phyloP scores from a whole-genome alignment of 352 stramenopile species.

The Globisporangium perplexum region DNA sequence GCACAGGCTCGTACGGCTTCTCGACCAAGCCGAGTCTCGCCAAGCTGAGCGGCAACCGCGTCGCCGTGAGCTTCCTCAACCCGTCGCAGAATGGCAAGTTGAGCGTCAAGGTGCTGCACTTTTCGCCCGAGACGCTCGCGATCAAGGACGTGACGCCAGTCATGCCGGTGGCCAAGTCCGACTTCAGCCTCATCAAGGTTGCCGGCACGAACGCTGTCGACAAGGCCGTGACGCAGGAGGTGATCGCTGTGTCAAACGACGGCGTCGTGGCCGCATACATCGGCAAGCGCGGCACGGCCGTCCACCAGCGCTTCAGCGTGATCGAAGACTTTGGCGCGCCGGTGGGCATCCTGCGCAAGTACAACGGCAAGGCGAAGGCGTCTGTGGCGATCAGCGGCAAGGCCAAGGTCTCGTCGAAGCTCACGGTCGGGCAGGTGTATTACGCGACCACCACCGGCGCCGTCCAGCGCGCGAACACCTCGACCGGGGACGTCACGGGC shows the following conservation, averaged over 20 bases:
- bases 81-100: conserved; percentile 32
- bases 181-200: conserved; percentile 27
- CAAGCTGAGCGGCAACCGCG: conserved; percentile 37
- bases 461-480: conserved; percentile 17
- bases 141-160: conserved; percentile 49
- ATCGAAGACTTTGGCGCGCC: conserved; percentile 40
- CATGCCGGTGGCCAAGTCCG: conserved; percentile 24
- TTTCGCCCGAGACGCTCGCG: conserved; percentile 30
- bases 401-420: conserved; percentile 21
- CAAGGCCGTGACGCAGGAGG: conserved; percentile 29
- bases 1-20: conserved; percentile 23
- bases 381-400: conserved; percentile 30
- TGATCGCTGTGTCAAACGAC: conserved; percentile 39
- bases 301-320: conserved; percentile 37
- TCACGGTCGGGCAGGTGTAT: conserved; percentile 30
- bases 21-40: conserved; percentile 31
- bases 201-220: conserved; percentile 3
- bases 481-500: conserved; percentile 12
- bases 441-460: conserved; percentile 54
- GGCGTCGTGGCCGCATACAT: conserved; percentile 40
- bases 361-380: conserved; percentile 18
- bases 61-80: conserved; percentile 67
- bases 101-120: conserved; percentile 41
- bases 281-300: conserved; percentile 22
- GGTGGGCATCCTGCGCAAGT: conserved; percentile 39